Base-by-base conservation (phyloP, 1,284 basidiomycete genomes). In the Boletus smithii region DNA sequence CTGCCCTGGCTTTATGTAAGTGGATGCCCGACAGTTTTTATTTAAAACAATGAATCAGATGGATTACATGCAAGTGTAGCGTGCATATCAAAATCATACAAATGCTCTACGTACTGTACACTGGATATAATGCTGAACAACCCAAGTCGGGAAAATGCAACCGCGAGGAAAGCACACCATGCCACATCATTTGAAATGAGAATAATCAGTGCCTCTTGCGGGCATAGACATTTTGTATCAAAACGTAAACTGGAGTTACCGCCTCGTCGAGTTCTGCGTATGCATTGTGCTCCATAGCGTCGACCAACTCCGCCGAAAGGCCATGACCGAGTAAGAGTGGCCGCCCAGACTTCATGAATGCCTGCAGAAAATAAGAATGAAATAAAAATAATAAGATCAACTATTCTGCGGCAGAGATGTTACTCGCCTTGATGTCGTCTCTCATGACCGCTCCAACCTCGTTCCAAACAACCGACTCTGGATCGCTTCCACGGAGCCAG, bases 291-390 rank as follows among this genome's bases (percentile, higher is more conserved):
- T 85, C 72, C 13, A 88, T 63, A 27, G 74, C 68, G 48, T 81
- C 68, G 17, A 86, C 71, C 16, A 80, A 56, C 8, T 67, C 60
- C 57, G 75, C 73, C 3, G 77, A 63, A 24, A 87, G 58, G 6
- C 83, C 86, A 54, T 71, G 76, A 13, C 78, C 75, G 7, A 88
- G 73, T 2, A 89, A 72, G 33, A 88, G 67, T 24, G 85, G 82
- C n/a, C 82, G 72, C 14, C 77, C 79, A 2, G 81, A 80, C 46
- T 71, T 72, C 36, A 88, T 55, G 57, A 88, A 87, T 10, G 75
- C 71, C 85, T 88, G 51, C 7, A 38, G 13, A n/a, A 22, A 38
- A 20, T 14, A 33, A 35, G 33, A 42, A 45, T 23, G 42, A 43
- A 39, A 27, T 3, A 35, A 42, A 46, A 24, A 42, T 35, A 49